A percentile compares a stretch with the other conserved stretches of the same genome.
These are phyloP conservation scores for Immersiella caudata DNA, from an alignment of 495 filamentous ascomycete species.

Conservation along the genomic window DNA sequence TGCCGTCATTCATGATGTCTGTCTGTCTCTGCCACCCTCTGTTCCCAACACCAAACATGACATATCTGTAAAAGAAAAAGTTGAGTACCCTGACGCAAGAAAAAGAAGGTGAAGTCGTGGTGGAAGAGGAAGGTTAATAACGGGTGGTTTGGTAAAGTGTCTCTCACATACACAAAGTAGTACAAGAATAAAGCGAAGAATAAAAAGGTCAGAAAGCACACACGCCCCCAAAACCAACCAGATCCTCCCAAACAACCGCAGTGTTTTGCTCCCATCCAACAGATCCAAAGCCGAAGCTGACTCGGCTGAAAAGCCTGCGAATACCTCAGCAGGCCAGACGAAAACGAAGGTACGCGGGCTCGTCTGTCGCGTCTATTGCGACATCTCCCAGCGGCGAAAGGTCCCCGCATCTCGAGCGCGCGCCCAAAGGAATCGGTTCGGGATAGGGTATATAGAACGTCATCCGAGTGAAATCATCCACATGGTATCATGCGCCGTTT, in stretches of 20 bases:
- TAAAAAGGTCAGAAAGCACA: slow-evolving; percentile 37
- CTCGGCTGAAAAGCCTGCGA: background rate
- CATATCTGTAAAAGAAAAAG: slow-evolving; percentile 2
- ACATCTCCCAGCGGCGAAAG: slow-evolving; percentile 11
- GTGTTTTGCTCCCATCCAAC: slow-evolving; percentile 36
- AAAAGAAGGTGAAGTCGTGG: background rate
- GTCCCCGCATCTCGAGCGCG: slow-evolving; percentile 13
- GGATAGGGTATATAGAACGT: slow-evolving; percentile 38
- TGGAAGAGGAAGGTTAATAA: slow-evolving; percentile 18
- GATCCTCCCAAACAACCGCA: slow-evolving; percentile 26
- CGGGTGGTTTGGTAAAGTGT: slow-evolving; percentile 4
- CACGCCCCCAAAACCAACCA: slow-evolving; percentile 32
- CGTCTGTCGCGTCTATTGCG: slow-evolving; percentile 10
- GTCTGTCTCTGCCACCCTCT: slow-evolving; percentile 1
- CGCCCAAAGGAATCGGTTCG: slow-evolving; percentile 30
- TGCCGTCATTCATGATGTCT: slow-evolving; percentile 24
- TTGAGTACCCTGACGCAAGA: slow-evolving; percentile 9
- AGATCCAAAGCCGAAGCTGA: slow-evolving; percentile 25
- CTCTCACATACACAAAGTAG: slow-evolving; percentile 25
- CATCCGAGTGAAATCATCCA: slow-evolving; percentile 36
- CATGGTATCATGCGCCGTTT: slow-evolving; percentile 34
- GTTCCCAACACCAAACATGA: background rate
- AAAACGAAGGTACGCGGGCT: slow-evolving; percentile 1
- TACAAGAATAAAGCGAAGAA: slow-evolving; percentile 24
- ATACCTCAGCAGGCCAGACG: slow-evolving; percentile 9